Evolutionary conservation across 768 basidiomycete genomes (phyloP).

Genomic region (Lentinula raphanica): DNA sequence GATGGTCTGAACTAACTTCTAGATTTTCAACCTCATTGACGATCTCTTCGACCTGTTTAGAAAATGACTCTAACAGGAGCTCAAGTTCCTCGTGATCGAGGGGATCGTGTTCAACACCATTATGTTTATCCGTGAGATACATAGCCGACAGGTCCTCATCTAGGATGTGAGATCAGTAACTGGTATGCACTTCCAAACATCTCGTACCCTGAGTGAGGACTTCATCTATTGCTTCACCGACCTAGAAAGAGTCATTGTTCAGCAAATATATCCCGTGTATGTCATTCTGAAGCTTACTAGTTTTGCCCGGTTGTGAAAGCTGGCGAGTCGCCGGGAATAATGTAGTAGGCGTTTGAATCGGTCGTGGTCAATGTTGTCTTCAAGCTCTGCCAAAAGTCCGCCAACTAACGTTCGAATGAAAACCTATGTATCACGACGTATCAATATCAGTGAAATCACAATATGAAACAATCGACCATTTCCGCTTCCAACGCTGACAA

Average conservation of each 20-base stretch:
- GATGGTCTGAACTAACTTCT: constrained; percentile 44
- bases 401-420: constrained; percentile 90
- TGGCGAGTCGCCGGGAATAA: constrained; percentile 82
- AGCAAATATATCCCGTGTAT: not conserved
- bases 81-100: constrained; percentile 93
- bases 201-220: constrained; percentile 77
- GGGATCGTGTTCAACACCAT: constrained; percentile 48
- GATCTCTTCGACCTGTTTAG: constrained; percentile 95
- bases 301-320: constrained; percentile 88
- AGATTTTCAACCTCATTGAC: constrained; percentile 89
- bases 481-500: constrained; percentile 92
- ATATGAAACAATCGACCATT: constrained; percentile 46
- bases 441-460: not conserved
- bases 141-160: constrained; percentile 94
- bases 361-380: constrained; percentile 93
- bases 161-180: constrained; percentile 22
- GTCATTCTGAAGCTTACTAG: constrained; percentile 47
- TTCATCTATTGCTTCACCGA: constrained; percentile 88
- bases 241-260: constrained; percentile 36
- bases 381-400: constrained; percentile 85
- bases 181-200: too few species aligned
- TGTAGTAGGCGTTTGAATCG: constrained; percentile 89
- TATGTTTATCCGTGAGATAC: constrained; percentile 88
- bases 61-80: constrained; percentile 87
- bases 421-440: not conserved